These are phyloP conservation scores for Saitozyma sp. DNA, from an alignment of 768 basidiomycete genomes.

Conservation along the genomic window DNA sequence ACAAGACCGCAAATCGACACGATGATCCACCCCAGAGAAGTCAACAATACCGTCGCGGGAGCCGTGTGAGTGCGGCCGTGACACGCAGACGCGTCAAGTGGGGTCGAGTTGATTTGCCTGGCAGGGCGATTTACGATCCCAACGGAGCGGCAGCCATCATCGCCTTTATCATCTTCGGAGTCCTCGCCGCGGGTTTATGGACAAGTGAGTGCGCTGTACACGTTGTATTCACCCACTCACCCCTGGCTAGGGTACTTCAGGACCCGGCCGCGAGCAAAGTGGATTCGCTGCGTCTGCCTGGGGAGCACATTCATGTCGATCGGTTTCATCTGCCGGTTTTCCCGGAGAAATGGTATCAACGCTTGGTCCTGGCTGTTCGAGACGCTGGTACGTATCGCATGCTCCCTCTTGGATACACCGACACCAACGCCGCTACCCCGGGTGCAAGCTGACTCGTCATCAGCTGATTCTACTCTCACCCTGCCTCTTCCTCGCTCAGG, in stretches of 20 bases:
- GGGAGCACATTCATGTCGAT: constrained; percentile 26
- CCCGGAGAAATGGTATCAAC: constrained; percentile 16
- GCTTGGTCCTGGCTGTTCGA: constrained; percentile 32
- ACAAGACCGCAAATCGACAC: too few species aligned
- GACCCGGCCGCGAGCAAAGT: constrained; percentile 20
- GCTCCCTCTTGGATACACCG: too few species aligned
- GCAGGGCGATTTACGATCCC: constrained; percentile 31
- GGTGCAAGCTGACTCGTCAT: too few species aligned
- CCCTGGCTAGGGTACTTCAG: constrained; percentile 18
- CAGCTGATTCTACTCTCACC: constrained; percentile 54
- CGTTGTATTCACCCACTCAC: background rate
- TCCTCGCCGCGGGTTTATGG: constrained; percentile 20
- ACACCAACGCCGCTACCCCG: too few species aligned
- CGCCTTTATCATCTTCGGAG: constrained; percentile 17
- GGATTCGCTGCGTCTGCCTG: constrained; percentile 15
- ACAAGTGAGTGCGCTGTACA: constrained; percentile 13
- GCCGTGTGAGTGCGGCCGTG: too few species aligned
- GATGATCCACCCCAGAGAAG: too few species aligned
- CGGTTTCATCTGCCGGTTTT: constrained; percentile 21
- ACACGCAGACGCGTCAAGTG: too few species aligned
- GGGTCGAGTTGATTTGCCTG: background rate
- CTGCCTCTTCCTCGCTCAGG: constrained; percentile 63
- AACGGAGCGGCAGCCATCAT: constrained; percentile 23
- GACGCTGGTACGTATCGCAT: constrained; percentile 14
- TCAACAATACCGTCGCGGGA: too few species aligned